Evolutionary conservation across 371 early-diverging fungal genomes (phyloP), one percentile per base, ranked within the genome.

Genomic region (Mucor velutinosus): DNA sequence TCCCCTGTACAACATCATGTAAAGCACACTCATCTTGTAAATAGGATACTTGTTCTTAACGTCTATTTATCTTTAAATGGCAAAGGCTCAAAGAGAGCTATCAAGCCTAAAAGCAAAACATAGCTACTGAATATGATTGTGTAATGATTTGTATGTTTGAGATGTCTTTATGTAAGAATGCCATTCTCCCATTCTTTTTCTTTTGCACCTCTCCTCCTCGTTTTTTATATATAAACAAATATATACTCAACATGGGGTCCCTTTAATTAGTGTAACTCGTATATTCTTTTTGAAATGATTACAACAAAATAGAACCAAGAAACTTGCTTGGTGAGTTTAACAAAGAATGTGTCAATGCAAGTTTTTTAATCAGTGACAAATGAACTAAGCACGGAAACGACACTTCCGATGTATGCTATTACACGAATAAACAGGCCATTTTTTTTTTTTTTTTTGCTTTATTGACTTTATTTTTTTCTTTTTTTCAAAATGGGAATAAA

Each of bases 341-440:
- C 51, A 51, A 51, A 8, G 51, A 51, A 51, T 51, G 51, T 51
- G 51, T 51, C 51, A 51, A 51, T 51, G 23, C 51, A 51, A 51
- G 25, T 19, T 47, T 51, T 51, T 51, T 23, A 23, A 23, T 23
- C 25, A 25, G 51, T 51, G 23, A 51, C 51, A 51, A 11, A 23
- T 45, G 11, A 51, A 51, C 51, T 25, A 51, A 37, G 25, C 51
- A 51, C 51, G 51, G 51, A 51, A 12, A 51, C 12, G 51, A 23
- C 25, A 51, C 23, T 25, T 51, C 51, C 51, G 51, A 23, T 51
- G 21, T 51, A 1, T 51, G 12, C 21, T 51, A 23, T 12, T 51
- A 51, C 45, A 45, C 45, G 21, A 25, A 51, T 51, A 51, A 51
- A 51, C 51, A 51, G 51, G 51, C 51, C 51, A 51, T 37, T 12